A percentile compares a stretch with the other conserved stretches of the same genome.
Evolutionary conservation across 164 flowering plant genomes (phyloP).

Genomic region (Nelumbo lutea): DNA sequence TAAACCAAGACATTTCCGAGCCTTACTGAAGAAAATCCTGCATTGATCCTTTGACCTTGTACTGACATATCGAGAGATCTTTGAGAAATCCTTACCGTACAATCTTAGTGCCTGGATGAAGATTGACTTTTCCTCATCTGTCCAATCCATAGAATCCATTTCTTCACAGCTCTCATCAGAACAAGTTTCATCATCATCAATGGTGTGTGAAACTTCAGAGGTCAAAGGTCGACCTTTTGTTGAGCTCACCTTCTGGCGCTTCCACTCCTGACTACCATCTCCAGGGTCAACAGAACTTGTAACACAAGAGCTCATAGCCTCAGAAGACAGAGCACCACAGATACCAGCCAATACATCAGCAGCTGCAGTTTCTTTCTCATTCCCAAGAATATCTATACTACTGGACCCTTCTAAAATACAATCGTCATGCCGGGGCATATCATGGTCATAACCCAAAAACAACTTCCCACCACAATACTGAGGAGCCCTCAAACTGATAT

Average conservation of each 20-base stretch:
- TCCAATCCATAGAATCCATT: conserved; percentile 75
- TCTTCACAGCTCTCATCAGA: conserved; percentile 95
- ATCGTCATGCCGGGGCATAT: conserved; percentile 23
- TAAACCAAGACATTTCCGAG: conserved; percentile 76
- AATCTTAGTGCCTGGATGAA: conserved; percentile 64
- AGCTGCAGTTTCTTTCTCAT: conserved; percentile 71
- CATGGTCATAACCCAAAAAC: conserved; percentile 18
- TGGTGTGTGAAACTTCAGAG: conserved; percentile 53
- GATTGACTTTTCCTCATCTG: conserved; percentile 76
- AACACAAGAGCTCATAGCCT: conserved; percentile 82
- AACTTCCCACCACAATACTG: conserved; percentile 29
- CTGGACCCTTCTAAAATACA: conserved; percentile 27
- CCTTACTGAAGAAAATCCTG: conserved; percentile 86
- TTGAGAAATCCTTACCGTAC: conserved; percentile 75
- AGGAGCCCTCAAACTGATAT: conserved; percentile 21
- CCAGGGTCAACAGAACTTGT: conserved; percentile 70
- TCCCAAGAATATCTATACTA: conserved; percentile 29
- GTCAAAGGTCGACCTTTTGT: conserved; percentile 32
- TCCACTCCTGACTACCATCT: conserved; percentile 52
- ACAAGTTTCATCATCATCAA: conserved; percentile 68
- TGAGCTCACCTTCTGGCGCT: conserved; percentile 34
- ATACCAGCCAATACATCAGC: conserved; percentile 87
- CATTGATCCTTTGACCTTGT: conserved; percentile 81
- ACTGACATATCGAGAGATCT: conserved; percentile 59
- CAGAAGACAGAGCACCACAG: conserved; percentile 84